A percentile compares a stretch with the other conserved stretches of the same genome.
These are phyloP conservation scores for Lupinus albus DNA, from an alignment of 306 rosid species.

Conservation along the genomic window DNA sequence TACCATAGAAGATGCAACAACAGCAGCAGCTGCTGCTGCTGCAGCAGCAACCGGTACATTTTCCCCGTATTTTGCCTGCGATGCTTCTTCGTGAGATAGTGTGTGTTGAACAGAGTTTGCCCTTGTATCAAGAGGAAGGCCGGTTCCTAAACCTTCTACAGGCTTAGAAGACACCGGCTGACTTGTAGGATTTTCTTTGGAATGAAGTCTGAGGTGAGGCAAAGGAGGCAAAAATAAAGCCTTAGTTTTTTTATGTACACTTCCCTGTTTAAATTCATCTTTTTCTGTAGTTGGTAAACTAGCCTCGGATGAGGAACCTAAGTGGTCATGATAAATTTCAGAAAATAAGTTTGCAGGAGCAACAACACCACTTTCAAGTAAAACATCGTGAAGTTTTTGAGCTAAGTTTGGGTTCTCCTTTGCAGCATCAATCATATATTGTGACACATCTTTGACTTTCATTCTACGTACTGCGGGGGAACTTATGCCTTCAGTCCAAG, in stretches of 20 bases:
- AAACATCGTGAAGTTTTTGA: conserved; percentile 91
- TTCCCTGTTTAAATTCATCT: conserved; percentile 49
- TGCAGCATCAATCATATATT: conserved; percentile 98
- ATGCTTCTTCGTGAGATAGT: conserved; percentile 53
- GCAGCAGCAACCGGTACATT: conserved; percentile 96
- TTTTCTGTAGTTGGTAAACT: conserved; percentile 49
- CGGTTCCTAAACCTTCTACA: conserved; percentile 63
- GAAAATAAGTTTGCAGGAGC: conserved; percentile 92
- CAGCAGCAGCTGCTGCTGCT: conserved; percentile 91
- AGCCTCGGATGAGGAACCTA: conserved; percentile 53
- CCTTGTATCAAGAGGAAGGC: conserved; percentile 53
- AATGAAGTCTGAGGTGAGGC: conserved; percentile 56
- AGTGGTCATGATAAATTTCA: conserved; percentile 67
- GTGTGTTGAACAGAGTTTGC: conserved; percentile 53
- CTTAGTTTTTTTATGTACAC: conserved; percentile 44
- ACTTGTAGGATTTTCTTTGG: conserved; percentile 58
- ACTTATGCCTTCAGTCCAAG: conserved; percentile 98
- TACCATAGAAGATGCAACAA: conserved; percentile 90
- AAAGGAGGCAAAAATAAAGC: conserved; percentile 70
- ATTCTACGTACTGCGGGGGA: conserved; percentile 85
- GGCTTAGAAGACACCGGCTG: conserved; percentile 57
- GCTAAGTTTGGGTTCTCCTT: conserved; percentile 91
- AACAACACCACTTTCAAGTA: conserved; percentile 93
- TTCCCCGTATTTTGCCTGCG: conserved; percentile 64
- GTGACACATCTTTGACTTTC: conserved; percentile 95